Evolutionary conservation across 192 early-diverging fungal genomes (phyloP).

Genomic region (Geranomyces michiganensis): DNA sequence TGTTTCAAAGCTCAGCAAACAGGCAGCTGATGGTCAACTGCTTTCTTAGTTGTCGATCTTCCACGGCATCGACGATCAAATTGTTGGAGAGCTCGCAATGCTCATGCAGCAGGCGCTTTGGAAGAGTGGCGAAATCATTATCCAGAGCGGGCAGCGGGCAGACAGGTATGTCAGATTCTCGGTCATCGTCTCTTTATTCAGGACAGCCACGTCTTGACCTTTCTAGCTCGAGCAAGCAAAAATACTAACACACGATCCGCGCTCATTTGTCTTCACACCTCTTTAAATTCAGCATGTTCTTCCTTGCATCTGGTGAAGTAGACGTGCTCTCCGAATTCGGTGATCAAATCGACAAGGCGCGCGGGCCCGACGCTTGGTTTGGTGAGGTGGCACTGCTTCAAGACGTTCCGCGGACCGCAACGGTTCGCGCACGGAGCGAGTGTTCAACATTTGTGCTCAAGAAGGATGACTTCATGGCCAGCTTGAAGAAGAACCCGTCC

Average conservation of each 20-base stretch:
- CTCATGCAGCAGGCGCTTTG: slow-evolving; percentile 42
- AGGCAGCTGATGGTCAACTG: too few relatives aligned
- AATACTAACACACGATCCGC: slow-evolving; percentile 44
- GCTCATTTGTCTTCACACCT: neutral
- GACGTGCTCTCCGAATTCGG: slow-evolving; percentile 57
- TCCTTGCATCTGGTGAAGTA: slow-evolving; percentile 51
- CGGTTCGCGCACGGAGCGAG: slow-evolving; percentile 33
- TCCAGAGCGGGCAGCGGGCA: slow-evolving; percentile 38
- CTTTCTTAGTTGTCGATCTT: slow-evolving; percentile 44
- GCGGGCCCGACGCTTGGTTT: slow-evolving; percentile 48
- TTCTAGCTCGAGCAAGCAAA: too few relatives aligned
- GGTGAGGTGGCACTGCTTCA: slow-evolving; percentile 62
- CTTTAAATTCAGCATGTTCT: slow-evolving; percentile 52
- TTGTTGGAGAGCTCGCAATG: slow-evolving; percentile 44
- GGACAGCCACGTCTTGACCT: too few relatives aligned
- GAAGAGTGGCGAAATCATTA: slow-evolving; percentile 41
- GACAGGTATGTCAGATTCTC: slow-evolving; percentile 11
- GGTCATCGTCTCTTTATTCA: neutral
- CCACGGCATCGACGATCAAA: slow-evolving; percentile 31
- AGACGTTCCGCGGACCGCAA: slow-evolving; percentile 54
- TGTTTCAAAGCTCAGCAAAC: too few relatives aligned
- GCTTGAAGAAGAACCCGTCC: slow-evolving; percentile 40
- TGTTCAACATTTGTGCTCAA: slow-evolving; percentile 49
- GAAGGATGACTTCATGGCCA: slow-evolving; percentile 40
- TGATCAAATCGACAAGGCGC: slow-evolving; percentile 45